These are phyloP conservation scores for Clitoria ternatea DNA, from an alignment of 306 rosid genomes.

Conservation along the genomic window DNA sequence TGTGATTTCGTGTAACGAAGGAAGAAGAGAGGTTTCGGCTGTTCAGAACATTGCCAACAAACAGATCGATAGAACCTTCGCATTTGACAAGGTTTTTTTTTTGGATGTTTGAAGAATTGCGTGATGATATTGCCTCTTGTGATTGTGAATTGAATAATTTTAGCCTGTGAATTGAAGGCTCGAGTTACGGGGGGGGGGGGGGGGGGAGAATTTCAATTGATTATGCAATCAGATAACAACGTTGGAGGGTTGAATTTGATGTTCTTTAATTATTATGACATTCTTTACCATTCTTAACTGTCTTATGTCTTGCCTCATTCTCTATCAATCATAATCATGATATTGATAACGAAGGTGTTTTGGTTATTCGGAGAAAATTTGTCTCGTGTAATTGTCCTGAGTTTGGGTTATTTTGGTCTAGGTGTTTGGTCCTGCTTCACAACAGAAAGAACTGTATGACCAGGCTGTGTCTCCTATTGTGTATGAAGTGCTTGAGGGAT, in stretches of 20 bases:
- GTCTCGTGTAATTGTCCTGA: conserved; percentile 15
- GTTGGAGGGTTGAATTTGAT: conserved; percentile 7
- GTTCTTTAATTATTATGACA: conserved; percentile 4
- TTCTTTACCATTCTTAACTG: conserved; percentile 1
- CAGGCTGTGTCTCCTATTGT: conserved; percentile 95
- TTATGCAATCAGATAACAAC: not conserved
- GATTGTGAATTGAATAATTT: not conserved
- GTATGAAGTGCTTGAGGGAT: conserved; percentile 96
- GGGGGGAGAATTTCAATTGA: not conserved
- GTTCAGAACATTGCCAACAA: conserved; percentile 93
- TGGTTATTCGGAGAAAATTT: not conserved
- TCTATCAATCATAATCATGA: not conserved
- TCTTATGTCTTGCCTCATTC: not conserved
- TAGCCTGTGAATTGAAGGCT: not conserved
- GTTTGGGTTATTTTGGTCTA: conserved; percentile 34
- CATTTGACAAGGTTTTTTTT: conserved; percentile 76
- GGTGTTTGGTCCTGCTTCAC: conserved; percentile 95
- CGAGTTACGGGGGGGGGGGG: not conserved
- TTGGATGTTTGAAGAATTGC: not conserved
- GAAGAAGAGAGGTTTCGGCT: conserved; percentile 78
- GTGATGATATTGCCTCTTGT: no score
- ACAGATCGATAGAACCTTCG: conserved; percentile 96
- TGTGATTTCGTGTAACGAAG: conserved; percentile 85
- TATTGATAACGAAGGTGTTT: not conserved
- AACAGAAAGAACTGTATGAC: conserved; percentile 89